These are phyloP conservation scores for Solanum medicagineum DNA, from an alignment of 257 asterid species.

Conservation along the genomic window DNA sequence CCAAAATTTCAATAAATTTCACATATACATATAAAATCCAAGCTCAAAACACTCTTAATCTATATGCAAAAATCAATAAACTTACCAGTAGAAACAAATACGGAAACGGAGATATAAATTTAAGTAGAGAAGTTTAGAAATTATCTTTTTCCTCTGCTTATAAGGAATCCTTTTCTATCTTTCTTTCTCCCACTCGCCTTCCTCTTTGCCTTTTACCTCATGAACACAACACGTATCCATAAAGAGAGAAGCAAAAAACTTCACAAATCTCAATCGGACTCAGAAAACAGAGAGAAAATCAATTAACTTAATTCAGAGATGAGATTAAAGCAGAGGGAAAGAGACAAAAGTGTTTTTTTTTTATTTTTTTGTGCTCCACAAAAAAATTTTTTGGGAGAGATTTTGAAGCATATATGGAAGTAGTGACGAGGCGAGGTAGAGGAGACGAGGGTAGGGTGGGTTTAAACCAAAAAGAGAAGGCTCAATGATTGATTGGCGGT, in stretches of 20 bases:
- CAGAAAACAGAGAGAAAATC: background rate
- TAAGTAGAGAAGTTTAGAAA: background rate
- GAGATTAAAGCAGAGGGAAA: conserved; percentile 1
- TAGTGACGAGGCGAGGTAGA: background rate
- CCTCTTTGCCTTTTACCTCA: conserved; percentile 31
- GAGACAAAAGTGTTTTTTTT: background rate
- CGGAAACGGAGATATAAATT: background rate
- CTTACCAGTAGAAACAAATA: conserved; percentile 36
- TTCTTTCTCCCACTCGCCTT: conserved; percentile 68
- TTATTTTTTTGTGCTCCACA: background rate
- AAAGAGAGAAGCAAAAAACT: conserved; percentile 6
- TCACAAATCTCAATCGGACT: background rate
- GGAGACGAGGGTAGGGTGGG: background rate
- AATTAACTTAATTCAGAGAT: background rate
- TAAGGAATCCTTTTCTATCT: conserved; percentile 14
- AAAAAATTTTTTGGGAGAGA: background rate
- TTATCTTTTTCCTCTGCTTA: background rate
- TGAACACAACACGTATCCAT: conserved; percentile 32
- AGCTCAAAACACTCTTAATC: background rate
- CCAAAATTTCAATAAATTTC: background rate
- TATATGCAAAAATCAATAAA: background rate
- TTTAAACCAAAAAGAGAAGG: background rate
- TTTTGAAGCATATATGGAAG: background rate
- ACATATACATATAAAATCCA: background rate
- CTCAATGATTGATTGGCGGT: conserved; percentile 9